Base-by-base conservation (phyloP, 192 early-diverging fungal genomes). In the Spizellomyces punctatus region DNA sequence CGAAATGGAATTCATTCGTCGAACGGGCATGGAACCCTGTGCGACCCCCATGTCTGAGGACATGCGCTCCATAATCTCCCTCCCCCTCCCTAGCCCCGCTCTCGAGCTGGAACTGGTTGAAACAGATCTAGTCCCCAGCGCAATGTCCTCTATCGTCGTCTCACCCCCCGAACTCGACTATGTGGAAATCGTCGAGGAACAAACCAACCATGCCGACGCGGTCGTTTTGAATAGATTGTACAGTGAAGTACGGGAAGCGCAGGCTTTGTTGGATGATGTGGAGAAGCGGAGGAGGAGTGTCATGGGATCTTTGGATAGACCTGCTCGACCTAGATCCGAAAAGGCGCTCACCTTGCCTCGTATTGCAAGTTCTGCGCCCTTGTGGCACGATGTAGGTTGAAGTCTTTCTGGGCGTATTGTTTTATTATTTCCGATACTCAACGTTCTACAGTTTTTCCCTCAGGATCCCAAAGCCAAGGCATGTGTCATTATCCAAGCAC, bases 111-210 rank as follows among this genome's bases (percentile, higher is more conserved):
- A 70, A 19, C 17, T 42, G n/a, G 14, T 14, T 10, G 45, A 46
- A n/a, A 50, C 55, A 16, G 42, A 46, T 46, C n/a, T 57, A 10
- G 12, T 17, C 0, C 12, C 46, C 8, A 67, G 66, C 52, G 66
- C 44, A 10, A 16, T 22, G 14, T 46, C 58, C 10, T 70, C 68
- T 12, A 36, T 61, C n/a, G 57, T 59, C 12, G 58, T 57, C 10
- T 64, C 70, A 8, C 62, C 70, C n/a, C 70, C 70, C 12, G 70
- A 64, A n/a, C 55, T 72, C 22, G 54, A 72, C 70, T 72, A 72
- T 44, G 63, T 42, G 10, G 70, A 72, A 27, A 72, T 72, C 9
- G 56, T 64, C 17, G 46, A 63, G n/a, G 59, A 59, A 22, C 58
- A 43, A 10, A 46, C 69, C 12, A 43, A 21, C 6, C 19, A 63